Evolutionary conservation across 148 eudicot species (phyloP).

Genomic region (Rhododendron simsii): DNA sequence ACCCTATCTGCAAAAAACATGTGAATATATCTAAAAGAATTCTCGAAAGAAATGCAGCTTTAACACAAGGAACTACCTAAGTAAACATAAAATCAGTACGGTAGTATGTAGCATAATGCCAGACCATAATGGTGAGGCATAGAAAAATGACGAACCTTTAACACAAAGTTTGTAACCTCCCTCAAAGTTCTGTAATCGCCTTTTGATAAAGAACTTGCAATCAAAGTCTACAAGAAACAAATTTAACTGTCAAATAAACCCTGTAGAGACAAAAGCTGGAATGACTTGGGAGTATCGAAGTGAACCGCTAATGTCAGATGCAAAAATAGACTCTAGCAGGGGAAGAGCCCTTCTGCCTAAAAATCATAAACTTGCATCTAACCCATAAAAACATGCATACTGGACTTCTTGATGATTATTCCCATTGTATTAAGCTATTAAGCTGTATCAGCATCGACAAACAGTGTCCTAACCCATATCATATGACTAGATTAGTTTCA

Average conservation of each 20-base stretch:
- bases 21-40: not conserved
- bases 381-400: not conserved
- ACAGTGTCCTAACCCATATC: not conserved
- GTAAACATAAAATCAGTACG: not conserved
- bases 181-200: slow-evolving; percentile 59
- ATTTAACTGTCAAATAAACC: not conserved
- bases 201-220: slow-evolving; percentile 72
- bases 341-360: not conserved
- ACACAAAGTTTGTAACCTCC: slow-evolving; percentile 60
- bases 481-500: not conserved
- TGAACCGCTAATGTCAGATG: not conserved
- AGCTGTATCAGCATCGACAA: not conserved
- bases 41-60: not conserved
- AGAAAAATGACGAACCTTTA: slow-evolving; percentile 47
- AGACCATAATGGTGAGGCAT: not conserved
- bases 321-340: not conserved
- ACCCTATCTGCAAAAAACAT: slow-evolving; percentile 53
- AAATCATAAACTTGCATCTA: not conserved
- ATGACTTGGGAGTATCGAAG: not conserved
- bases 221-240: slow-evolving; percentile 55
- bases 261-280: not conserved
- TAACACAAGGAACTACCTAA: not conserved
- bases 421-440: not conserved
- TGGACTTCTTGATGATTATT: not conserved
- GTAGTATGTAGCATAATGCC: not conserved